Base-by-base conservation (phyloP, 768 basidiomycete genomes). In the Royoungia palumana region DNA sequence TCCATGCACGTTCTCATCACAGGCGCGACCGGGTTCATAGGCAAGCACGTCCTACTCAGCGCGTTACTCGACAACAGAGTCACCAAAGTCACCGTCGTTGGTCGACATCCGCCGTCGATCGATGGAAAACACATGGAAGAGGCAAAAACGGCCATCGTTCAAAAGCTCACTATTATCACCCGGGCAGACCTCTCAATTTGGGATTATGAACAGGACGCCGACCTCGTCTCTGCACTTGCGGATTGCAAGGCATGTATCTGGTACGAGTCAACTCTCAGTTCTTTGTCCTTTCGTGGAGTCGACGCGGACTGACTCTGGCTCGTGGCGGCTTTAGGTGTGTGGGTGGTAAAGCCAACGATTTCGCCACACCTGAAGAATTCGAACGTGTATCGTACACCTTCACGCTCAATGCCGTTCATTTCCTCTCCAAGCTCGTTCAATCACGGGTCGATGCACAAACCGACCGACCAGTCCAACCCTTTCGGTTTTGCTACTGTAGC, bases 401-500 rank as follows among this genome's bases (percentile, higher is more conserved):
- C 41, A 54, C 60, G 25, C 48, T 64, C 22, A 62, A 64, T 36
- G 60, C 60, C 1, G 60, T 49, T 0, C 41, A 44, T 22, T 64
- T 64, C 55, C 24, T 64, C 6, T 54, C 51, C 41, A 59, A 50
- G 19, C 47, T 64, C 10, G 55, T 35, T 16, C 46, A 57, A 24
- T 46, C 47, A 5, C 54, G 44, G 19, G 6, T 12, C 13, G 10
- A 19, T 6, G 35, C 21, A 24, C 42, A 45, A 28, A 16, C 28
- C 1, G 48, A 24, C 14, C 30, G 14, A 21, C 32, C n/a, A 3
- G 5, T 28, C 30, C 57, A 47, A 1, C 58, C 55, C 1, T 52
- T 64, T 36, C 54, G 60, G 27, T 64, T 64, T 46, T 64, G 62
- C 47, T 64, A 64, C 44, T 64, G 55, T 49, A 64, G 63, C 44